Conservation (phyloP, 345 rosid genomes). For the Salix arbutifolia region DNA sequence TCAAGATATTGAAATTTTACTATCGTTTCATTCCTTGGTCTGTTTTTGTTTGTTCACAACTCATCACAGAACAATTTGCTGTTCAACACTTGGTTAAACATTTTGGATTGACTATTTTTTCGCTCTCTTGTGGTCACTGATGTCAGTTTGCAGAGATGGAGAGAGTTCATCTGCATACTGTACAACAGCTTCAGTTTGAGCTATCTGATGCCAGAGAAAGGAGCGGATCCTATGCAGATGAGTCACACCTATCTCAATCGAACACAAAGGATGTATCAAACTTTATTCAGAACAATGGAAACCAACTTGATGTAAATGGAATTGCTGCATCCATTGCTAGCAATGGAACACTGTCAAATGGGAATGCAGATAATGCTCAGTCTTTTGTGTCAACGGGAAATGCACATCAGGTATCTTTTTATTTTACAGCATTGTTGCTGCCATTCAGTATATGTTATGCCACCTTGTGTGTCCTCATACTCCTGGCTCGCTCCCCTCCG, state of each 20-base stretch:
- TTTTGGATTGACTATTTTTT: slow-evolving; percentile 11
- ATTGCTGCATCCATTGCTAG: slow-evolving; percentile 29
- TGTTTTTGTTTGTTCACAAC: background rate
- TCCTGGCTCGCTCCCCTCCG: background rate
- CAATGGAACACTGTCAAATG: slow-evolving; percentile 40
- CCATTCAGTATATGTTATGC: background rate
- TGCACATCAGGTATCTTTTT: slow-evolving; percentile 44
- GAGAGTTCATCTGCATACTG: slow-evolving; percentile 70
- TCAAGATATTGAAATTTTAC: background rate
- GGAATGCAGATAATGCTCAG: slow-evolving; percentile 42
- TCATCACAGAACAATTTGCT: background rate
- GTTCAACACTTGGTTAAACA: background rate
- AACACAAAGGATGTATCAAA: slow-evolving; percentile 50
- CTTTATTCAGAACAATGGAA: slow-evolving; percentile 49
- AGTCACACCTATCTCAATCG: slow-evolving; percentile 43
- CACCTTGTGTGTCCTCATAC: background rate
- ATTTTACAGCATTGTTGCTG: background rate
- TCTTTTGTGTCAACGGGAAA: slow-evolving; percentile 47
- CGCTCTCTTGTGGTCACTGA: slow-evolving; percentile 7
- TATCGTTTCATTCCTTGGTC: background rate
- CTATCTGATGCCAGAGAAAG: slow-evolving; percentile 73
- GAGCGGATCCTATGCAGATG: slow-evolving; percentile 54
- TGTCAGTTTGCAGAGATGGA: slow-evolving; percentile 86
- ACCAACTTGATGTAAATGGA: slow-evolving; percentile 51
- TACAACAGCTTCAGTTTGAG: slow-evolving; percentile 86